Conservation (phyloP, 1,139 yeast genomes). For the Pichia sp. region DNA sequence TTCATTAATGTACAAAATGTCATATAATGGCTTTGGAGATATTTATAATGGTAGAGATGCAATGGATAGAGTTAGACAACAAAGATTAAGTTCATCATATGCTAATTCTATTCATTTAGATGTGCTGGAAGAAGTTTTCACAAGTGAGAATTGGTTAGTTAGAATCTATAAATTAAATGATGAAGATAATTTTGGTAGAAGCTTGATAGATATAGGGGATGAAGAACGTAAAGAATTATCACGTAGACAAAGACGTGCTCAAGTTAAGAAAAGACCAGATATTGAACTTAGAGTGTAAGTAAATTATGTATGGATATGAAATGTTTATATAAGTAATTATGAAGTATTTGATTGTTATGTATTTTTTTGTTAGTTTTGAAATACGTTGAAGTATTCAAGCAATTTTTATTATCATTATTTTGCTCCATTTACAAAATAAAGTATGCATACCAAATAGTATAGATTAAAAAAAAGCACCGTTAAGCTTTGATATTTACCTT, state of each 20-base stretch:
- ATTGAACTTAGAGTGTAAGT: slow-evolving; percentile 23
- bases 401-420: no score
- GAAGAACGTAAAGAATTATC: slow-evolving; percentile 26
- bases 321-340: no score
- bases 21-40: slow-evolving; percentile 80
- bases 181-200: slow-evolving; percentile 81
- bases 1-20: slow-evolving; percentile 92
- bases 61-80: slow-evolving; percentile 83
- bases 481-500: no score
- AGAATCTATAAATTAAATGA: slow-evolving; percentile 92
- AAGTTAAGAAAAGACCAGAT: slow-evolving; percentile 29
- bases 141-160: slow-evolving; percentile 95
- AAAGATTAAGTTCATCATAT: slow-evolving; percentile 47
- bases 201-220: slow-evolving; percentile 37
- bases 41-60: slow-evolving; percentile 55
- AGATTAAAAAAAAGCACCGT: no score
- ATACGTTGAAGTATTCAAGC: no score
- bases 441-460: no score
- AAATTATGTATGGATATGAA: not conserved
- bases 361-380: no score
- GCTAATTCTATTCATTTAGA: slow-evolving; percentile 55
- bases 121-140: slow-evolving; percentile 88
- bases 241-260: slow-evolving; percentile 30
- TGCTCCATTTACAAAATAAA: no score
- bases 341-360: no score